Evolutionary conservation across 805 yeast species (phyloP), one percentile per base, ranked within the genome.

Genomic region (Wickerhamomyces queroliae): DNA sequence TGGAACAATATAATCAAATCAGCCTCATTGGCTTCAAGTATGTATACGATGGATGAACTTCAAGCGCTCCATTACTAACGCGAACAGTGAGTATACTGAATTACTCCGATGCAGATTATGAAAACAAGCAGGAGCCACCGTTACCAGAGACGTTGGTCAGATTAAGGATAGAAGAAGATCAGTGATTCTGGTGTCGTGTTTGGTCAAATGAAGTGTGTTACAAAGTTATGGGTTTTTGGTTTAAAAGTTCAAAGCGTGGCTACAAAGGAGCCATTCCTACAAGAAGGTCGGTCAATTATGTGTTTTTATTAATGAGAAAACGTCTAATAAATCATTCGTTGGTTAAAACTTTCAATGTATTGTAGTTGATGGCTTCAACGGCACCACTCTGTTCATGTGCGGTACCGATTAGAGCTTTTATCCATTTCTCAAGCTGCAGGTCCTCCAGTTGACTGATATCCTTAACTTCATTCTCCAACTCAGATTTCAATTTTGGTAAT

Each of bases 111-210:
- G 40, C 47, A 2, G 59, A 58, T 24, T 66, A 61, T n/a, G 59
- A 54, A 31, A 49, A 53, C 22, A 45, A 45, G 7, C 55, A 55
- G 24, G 61, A 56, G 1, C 59, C 64, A 3, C 82, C 85, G 2
- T 58, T 77, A 33, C 87, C 90, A 1, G 90, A 81, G 50, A 66
- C 83, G 0, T 59, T 83, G 46, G 82, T 83, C 4, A 64, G 90
- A 36, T 67, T 83, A 24, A 67, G 71, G 35, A 54, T 78, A 13
- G 69, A 70, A 32, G 65, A 69, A n/a, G 72, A 68, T n/a, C 27
- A 43, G n/a, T n/a, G n/a, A n/a, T n/a, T n/a, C n/a, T n/a, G n/a
- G n/a, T n/a, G n/a, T n/a, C n/a, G n/a, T n/a, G n/a, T n/a, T n/a
- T n/a, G n/a, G n/a, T n/a, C n/a, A n/a, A n/a, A n/a, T n/a, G n/a